phyloP scores from a whole-genome alignment of 192 early-diverging fungal genomes.

The Mortierella claussenii region DNA sequence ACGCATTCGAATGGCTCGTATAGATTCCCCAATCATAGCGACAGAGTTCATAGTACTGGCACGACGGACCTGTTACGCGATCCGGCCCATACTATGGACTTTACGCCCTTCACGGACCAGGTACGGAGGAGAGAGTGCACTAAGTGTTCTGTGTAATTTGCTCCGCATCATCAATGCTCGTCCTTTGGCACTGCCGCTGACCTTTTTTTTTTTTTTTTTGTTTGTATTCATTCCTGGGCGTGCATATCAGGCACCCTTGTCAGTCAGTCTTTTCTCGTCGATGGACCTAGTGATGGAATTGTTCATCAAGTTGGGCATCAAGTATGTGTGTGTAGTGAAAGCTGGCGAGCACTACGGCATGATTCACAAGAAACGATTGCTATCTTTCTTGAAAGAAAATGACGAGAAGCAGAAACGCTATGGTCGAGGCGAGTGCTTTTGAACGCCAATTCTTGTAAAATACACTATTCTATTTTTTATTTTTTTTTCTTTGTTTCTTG shows the following conservation, averaged over 20 bases:
- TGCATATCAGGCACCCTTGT: slow-evolving; percentile 74
- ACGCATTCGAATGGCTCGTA: slow-evolving; percentile 1
- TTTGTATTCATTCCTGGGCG: no score
- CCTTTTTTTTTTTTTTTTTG: background rate
- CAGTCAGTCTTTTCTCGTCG: slow-evolving; percentile 77
- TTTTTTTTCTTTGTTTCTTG: slow-evolving; percentile 5
- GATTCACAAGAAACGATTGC: slow-evolving; percentile 85
- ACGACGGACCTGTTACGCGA: slow-evolving; percentile 27
- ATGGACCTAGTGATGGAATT: slow-evolving; percentile 88
- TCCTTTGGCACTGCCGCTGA: no score
- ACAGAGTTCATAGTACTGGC: slow-evolving; percentile 27
- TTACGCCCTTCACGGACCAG: slow-evolving; percentile 45
- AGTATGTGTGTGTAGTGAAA: slow-evolving; percentile 83
- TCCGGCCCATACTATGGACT: slow-evolving; percentile 46
- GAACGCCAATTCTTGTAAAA: background rate
- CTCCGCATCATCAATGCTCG: background rate
- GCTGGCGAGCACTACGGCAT: slow-evolving; percentile 82
- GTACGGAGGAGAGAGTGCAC: background rate
- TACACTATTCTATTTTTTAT: background rate
- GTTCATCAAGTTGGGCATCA: slow-evolving; percentile 85
- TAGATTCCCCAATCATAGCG: slow-evolving; percentile 5
- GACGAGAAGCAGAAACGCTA: slow-evolving; percentile 63
- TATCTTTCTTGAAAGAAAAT: slow-evolving; percentile 79
- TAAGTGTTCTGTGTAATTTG: background rate
- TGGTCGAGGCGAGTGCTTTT: slow-evolving; percentile 6